Percentiles rank a stretch among this genome's conserved stretches.
phyloP scores from a whole-genome alignment of 2,329 filamentous ascomycete genomes.

The Drechslerella coelobrocha region DNA sequence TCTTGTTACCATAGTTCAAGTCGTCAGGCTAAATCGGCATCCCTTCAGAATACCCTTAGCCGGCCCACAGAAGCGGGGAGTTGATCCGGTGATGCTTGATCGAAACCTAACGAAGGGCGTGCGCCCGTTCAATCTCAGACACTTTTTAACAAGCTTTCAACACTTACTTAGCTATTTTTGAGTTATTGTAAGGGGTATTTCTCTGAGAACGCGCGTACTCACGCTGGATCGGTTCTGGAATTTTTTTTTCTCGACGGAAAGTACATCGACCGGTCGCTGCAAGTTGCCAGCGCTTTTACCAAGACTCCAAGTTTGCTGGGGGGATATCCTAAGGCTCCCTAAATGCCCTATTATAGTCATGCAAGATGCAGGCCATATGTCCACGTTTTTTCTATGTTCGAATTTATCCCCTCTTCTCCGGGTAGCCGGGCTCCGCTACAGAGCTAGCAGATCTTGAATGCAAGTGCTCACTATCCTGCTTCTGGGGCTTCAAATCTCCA shows the following conservation, averaged over 20 bases:
- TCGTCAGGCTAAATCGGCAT: conserved; percentile 32
- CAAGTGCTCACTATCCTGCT: no score
- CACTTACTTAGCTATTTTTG: no score
- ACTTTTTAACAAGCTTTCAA: not conserved
- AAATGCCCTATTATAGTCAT: not conserved
- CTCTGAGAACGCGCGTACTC: no score
- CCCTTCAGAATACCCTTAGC: conserved; percentile 26
- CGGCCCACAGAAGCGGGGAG: conserved; percentile 24
- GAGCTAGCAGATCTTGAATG: no score
- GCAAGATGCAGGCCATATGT: conserved; percentile 41
- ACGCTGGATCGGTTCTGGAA: no score
- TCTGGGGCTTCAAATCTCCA: not conserved
- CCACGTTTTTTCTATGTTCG: conserved; percentile 39
- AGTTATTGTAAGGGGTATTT: no score
- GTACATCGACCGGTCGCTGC: no score
- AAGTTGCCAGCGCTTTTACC: no score
- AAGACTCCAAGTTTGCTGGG: no score
- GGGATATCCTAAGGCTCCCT: no score
- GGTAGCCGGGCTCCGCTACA: no score
- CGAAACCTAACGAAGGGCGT: not conserved
- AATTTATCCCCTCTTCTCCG: conserved; percentile 30
- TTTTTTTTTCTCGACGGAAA: no score
- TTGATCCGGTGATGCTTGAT: conserved; percentile 28
- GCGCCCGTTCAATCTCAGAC: not conserved
- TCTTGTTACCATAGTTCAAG: conserved; percentile 39